A percentile compares a stretch with the other conserved stretches of the same genome.
These are phyloP conservation scores for Penicillium antarcticum DNA, from an alignment of 495 filamentous ascomycete genomes.

Conservation along the genomic window DNA sequence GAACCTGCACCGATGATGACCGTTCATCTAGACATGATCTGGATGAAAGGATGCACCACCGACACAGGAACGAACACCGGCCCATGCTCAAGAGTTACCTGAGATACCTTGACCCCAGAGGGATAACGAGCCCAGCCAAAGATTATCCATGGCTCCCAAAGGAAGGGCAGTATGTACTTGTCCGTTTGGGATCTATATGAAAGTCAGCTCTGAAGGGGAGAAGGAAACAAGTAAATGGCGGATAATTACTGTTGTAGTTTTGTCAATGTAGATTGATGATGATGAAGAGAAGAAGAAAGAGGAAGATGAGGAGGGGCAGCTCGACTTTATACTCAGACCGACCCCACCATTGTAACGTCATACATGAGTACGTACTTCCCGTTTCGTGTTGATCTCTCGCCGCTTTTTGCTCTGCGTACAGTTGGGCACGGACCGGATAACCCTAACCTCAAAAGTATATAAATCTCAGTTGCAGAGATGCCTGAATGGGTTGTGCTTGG, in stretches of 20 bases:
- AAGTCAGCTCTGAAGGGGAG: conserved; percentile 12
- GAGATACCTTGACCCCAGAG: conserved; percentile 59
- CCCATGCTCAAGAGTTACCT: conserved; percentile 60
- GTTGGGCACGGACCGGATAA: too few relatives aligned
- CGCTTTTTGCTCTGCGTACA: too few relatives aligned
- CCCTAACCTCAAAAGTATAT: too few relatives aligned
- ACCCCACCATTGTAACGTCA: conserved; percentile 18
- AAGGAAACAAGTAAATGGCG: not conserved
- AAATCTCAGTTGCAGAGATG: too few relatives aligned
- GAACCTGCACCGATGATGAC: conserved; percentile 37
- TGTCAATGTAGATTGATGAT: conserved; percentile 3
- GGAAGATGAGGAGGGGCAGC: conserved; percentile 11
- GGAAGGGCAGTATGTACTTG: conserved; percentile 26
- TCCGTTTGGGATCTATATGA: conserved; percentile 9
- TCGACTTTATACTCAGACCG: conserved; percentile 11
- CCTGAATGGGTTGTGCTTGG: too few relatives aligned
- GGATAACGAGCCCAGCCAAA: conserved; percentile 38
- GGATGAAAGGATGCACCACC: conserved; percentile 7
- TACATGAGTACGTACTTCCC: not conserved
- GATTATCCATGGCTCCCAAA: conserved; percentile 41
- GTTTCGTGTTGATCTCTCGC: too few relatives aligned
- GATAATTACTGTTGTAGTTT: conserved; percentile 21
- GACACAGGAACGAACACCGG: conserved; percentile 60
- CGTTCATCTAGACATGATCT: not conserved
- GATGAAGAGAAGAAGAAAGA: conserved; percentile 4